Base-by-base conservation (phyloP, 2,329 filamentous ascomycete species). In the Penicillium sp. region DNA sequence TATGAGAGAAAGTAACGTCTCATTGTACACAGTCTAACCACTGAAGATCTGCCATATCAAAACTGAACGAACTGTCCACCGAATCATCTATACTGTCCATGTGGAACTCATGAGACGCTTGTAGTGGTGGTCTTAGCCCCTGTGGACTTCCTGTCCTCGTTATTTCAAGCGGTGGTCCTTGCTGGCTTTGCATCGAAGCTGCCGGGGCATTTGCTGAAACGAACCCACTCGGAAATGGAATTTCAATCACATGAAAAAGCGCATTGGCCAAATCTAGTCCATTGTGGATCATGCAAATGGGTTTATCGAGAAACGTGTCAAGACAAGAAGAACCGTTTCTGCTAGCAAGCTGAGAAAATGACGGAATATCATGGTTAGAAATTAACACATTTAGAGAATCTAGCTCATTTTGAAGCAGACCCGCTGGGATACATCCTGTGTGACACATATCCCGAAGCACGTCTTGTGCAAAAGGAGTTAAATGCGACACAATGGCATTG, bases 391-490 rank as follows among this genome's bases (percentile, higher is more conserved):
- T 20, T 47, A 57, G 26, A 28, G 12, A 26, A 7, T 49, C 40
- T 14, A 58, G 35, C 43, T 54, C 56, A 9, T 47, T 26, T 21
- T 26, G 50, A 48, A 55, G 56, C 21, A 38, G 24, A 30, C 20
- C 38, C 16, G 56, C 56, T 3, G 56, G 56, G 14, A 55, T 40
- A 50, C 28, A 55, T 16, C 56, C 56, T 21, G 18, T 40, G 23
- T 48, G 43, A n/a, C 23, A 42, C 56, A 55, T 58, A 18, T 58
- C 16, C 42, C 49, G 56, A 12, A 58, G 43, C 12, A 54, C 35
- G 5, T 43, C 14, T 42, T 48, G 35, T 49, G 50, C 42, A 12
- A 30, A 35, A 24, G 3, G 8, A 21, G 50, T 24, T 26, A 47
- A 58, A 23, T 16, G 30, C 4, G 42, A 6, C 16, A 55, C 56